Evolutionary conservation across 805 yeast genomes (phyloP), one percentile per base, ranked within the genome.

Genomic region (Priceomyces melissophilus): DNA sequence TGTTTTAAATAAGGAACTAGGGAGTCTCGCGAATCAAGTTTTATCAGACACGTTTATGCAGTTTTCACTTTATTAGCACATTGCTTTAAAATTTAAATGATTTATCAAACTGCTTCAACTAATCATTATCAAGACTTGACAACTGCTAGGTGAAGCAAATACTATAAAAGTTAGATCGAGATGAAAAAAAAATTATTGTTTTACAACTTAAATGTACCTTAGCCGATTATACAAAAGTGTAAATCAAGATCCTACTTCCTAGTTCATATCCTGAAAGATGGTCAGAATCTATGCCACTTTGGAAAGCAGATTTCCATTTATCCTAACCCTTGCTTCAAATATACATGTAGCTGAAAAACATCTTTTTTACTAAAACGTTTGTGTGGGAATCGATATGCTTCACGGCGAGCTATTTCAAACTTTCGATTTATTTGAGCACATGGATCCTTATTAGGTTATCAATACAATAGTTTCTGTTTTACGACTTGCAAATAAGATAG

Each of bases 371-470:
- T 87, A 30, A n/a, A 63, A 70, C 4, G 78, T 82, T 40, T 80
- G 88, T 37, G 76, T 81, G 47, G 39, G 56, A 3, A 67, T 80
- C 39, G 91, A 91, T 2, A 81, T 87, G 2, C 87, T 89, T 4
- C 84, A 84, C 48, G 89, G 85, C 55, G 96, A 87, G 57, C 62
- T 84, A 37, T 87, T 87, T 57, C 89, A 84, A 50, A 87, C 95
- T 0, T 65, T 75, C 5, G 96, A 87, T 57, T 67, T 87, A 42
- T 87, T 67, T 49, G 96, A 87, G 55, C 61, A 65, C 23, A 74
- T 78, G 49, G 95, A 87, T 56, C 88, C 91, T 1, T 84, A 87
- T 37, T 87, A 84, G 48, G 87, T 87, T 1, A 62, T 82, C n/a
- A 80, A 84, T 50, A 76, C 90, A 1, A 65, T 87, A 32, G 81